phyloP scores from a whole-genome alignment of 345 rosid genomes.

The Ricinus communis region DNA sequence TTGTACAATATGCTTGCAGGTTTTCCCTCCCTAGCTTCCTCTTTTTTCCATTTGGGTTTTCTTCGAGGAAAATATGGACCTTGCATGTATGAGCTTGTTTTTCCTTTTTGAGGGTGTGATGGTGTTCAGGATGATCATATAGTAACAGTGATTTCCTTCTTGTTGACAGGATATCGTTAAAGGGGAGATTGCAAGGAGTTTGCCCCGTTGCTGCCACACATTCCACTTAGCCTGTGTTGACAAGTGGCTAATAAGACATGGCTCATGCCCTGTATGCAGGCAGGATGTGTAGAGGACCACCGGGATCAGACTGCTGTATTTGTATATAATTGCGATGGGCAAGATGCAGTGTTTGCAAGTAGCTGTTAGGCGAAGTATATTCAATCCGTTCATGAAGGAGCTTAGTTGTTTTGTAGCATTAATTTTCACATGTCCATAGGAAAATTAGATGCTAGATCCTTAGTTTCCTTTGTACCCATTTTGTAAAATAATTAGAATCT shows the following conservation, averaged over 20 bases:
- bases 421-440: background rate
- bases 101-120: background rate
- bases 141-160: background rate
- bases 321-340: background rate
- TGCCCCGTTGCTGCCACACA: constrained; percentile 65
- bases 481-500: background rate
- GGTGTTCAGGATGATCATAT: background rate
- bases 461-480: background rate
- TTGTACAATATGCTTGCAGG: constrained; percentile 83
- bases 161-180: constrained; percentile 48
- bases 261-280: constrained; percentile 80
- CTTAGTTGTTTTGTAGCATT: background rate
- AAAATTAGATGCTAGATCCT: background rate
- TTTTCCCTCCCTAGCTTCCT: constrained; percentile 7
- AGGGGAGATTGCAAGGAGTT: constrained; percentile 67
- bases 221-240: constrained; percentile 84
- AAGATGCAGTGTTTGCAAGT: background rate
- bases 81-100: background rate
- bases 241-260: constrained; percentile 70
- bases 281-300: constrained; percentile 41
- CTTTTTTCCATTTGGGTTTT: constrained; percentile 3
- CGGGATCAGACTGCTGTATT: background rate
- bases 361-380: background rate
- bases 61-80: background rate
- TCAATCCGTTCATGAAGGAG: no score